Evolutionary conservation across 2,329 filamentous ascomycete genomes (phyloP), one percentile per base, ranked within the genome.

Genomic region (Pezicula neosporulosa): DNA sequence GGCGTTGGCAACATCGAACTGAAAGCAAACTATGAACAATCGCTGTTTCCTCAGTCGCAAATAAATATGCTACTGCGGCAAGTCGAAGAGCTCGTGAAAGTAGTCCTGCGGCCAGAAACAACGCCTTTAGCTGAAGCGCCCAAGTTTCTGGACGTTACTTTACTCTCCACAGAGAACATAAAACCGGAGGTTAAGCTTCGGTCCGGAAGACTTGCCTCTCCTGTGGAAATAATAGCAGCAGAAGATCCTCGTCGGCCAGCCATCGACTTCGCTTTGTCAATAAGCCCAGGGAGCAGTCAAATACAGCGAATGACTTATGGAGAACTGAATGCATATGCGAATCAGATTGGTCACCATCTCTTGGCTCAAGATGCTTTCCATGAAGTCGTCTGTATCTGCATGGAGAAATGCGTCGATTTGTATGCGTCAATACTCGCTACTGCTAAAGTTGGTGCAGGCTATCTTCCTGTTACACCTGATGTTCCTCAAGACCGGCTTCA

Each of bases 381-480:
- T 7, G 74, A 82, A 15, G 70, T 89, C 9, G 73, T 95, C n/a
- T 85, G 84, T 33, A 80, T 96, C 42, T 75, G 86, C 43, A 85
- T 95, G 80, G 81, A 92, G 19, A 95, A 94, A 64, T 92, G 86
- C 0, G 66, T 83, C 1, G 68, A 83, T 24, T 70, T 95, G 0
- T 96, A 96, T 62, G 75, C 85, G 27, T 77, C 83, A 0, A 89
- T 96, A 24, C 73, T 96, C 28, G 90, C 83, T 1, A 78, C 86
- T 19, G 68, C 90, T 30, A 95, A 95, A 62, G 73, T 82, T 5
- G 89, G 90, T 8, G 85, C 84, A 60, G 89, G 85, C 7, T 94
- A 95, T 62, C 70, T 96, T n/a, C 90, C 90, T 0, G 74, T 96
- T 4, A 76, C 89, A 1, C 87, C 89, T 1, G 82, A 79, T n/a